Evolutionary conservation across 352 stramenopile species (phyloP), one percentile per base, ranked within the genome.

Genomic region (Pythium folliculosum): DNA sequence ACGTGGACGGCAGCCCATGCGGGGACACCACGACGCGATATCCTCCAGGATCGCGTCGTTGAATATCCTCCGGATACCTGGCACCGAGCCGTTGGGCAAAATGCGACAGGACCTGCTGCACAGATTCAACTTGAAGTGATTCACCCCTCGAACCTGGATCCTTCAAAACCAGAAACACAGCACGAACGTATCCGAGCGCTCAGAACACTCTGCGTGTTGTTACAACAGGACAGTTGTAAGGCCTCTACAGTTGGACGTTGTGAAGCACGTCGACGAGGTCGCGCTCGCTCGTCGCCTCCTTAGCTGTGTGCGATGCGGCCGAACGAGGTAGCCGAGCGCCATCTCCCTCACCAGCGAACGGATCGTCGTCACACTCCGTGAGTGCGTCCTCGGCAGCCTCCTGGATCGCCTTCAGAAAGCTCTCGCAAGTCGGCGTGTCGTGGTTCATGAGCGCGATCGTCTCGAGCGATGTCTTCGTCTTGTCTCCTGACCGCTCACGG

Each of bases 371-470:
- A 67, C n/a, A 22, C 70, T 19, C n/a, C 19, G 0, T 5, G 1
- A 32, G 25, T 12, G 52, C 50, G 7, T 44, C 25, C 27, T 19
- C 17, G 7, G 48, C 48, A n/a, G 23, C 48, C 22, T 54, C 48
- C 0, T 35, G 32, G 17, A 81, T 22, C 17, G 67, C 71, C 21
- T 65, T 62, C 0, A 65, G 40, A 23, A 83, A 80, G 49, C 67
- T 70, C 1, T 27, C 30, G 9, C 75, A 66, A 0, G 73, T 80
- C 27, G 71, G 68, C 23, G 75, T 69, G 50, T 84, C 77, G 55
- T 74, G 70, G 67, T 81, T 78, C 71, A 84, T 77, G 0, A 84
- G 47, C 30, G 54, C 61, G 47, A 84, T 80, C 8, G 22, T 37
- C 19, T 59, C 25, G 14, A 84, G 2, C 14, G 63, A 63, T 4